Conservation (phyloP, 768 basidiomycete genomes). For the Boletus tomentosulus region DNA sequence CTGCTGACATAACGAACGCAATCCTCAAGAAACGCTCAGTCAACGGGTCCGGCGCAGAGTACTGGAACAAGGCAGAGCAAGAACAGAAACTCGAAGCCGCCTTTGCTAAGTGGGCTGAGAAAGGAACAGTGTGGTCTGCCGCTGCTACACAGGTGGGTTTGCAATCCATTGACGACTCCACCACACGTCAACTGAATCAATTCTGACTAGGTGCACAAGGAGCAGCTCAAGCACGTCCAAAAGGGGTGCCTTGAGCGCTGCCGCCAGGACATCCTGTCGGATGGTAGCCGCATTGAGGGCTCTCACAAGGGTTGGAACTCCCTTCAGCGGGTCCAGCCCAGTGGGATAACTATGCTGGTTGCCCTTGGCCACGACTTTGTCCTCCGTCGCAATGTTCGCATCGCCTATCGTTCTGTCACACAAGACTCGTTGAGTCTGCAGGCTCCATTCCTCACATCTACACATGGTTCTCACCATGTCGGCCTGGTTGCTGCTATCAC, state of each 20-base stretch:
- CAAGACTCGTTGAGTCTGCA: not conserved
- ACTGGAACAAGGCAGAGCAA: slow-evolving; percentile 17
- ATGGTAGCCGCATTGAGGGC: slow-evolving; percentile 29
- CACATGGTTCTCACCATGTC: not conserved
- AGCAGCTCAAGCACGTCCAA: slow-evolving; percentile 26
- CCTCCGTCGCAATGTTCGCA: slow-evolving; percentile 16
- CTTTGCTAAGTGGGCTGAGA: not conserved
- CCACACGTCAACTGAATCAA: not conserved
- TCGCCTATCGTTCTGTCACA: not conserved
- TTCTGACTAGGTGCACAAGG: slow-evolving; percentile 18
- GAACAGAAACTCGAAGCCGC: slow-evolving; percentile 6
- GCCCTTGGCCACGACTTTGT: slow-evolving; percentile 21
- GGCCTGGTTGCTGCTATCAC: not conserved
- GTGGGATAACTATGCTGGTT: slow-evolving; percentile 18
- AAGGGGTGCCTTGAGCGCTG: slow-evolving; percentile 26
- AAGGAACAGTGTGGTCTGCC: slow-evolving; percentile 14
- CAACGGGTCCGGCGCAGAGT: slow-evolving; percentile 6
- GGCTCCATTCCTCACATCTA: not conserved
- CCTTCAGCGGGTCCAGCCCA: slow-evolving; percentile 15
- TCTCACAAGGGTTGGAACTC: slow-evolving; percentile 29
- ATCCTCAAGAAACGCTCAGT: slow-evolving; percentile 9
- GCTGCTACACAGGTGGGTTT: slow-evolving; percentile 1
- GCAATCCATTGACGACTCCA: not conserved
- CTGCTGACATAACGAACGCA: slow-evolving; percentile 6
- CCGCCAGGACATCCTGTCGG: slow-evolving; percentile 16